A percentile compares a stretch with the other conserved stretches of the same genome.
phyloP scores from a whole-genome alignment of 2,329 filamentous ascomycete genomes.

The Talaromyces atroroseus region DNA sequence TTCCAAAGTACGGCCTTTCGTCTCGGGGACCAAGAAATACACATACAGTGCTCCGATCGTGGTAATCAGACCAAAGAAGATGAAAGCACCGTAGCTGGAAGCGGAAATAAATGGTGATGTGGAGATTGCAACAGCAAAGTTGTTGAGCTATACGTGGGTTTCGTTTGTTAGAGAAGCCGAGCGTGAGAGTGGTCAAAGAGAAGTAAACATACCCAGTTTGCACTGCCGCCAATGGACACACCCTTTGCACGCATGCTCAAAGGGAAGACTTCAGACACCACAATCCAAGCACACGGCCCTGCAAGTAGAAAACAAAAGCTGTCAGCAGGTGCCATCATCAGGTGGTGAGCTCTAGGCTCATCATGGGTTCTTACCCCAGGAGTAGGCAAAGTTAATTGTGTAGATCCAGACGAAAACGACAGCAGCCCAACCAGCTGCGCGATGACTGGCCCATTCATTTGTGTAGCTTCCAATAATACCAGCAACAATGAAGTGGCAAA shows the following conservation, averaged over 20 bases:
- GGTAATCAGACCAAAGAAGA: constrained; percentile 54
- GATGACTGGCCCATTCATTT: constrained; percentile 47
- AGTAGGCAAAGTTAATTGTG: constrained; percentile 56
- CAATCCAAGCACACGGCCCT: background rate
- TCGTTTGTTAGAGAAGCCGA: too few species aligned
- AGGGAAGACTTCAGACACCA: constrained; percentile 55
- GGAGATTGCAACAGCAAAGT: constrained; percentile 39
- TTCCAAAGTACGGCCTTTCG: constrained; percentile 48
- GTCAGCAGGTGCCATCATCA: constrained; percentile 20
- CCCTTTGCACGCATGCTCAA: constrained; percentile 58
- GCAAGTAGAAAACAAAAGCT: constrained; percentile 14
- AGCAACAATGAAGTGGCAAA: constrained; percentile 50
- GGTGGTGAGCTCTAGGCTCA: constrained; percentile 35
- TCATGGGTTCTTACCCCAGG: constrained; percentile 53
- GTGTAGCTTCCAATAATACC: constrained; percentile 36
- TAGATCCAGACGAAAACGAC: constrained; percentile 57
- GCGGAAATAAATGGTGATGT: constrained; percentile 59
- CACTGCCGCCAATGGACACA: constrained; percentile 58
- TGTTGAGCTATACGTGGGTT: background rate
- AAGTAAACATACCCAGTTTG: constrained; percentile 62
- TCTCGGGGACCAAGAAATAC: constrained; percentile 50
- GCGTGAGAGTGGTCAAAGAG: constrained; percentile 38
- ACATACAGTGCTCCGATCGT: constrained; percentile 44
- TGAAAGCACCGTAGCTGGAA: constrained; percentile 49
- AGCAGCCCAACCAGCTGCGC: constrained; percentile 49